Evolutionary conservation across 2,329 filamentous ascomycete genomes (phyloP).

Genomic region (Beauveria sp.): DNA sequence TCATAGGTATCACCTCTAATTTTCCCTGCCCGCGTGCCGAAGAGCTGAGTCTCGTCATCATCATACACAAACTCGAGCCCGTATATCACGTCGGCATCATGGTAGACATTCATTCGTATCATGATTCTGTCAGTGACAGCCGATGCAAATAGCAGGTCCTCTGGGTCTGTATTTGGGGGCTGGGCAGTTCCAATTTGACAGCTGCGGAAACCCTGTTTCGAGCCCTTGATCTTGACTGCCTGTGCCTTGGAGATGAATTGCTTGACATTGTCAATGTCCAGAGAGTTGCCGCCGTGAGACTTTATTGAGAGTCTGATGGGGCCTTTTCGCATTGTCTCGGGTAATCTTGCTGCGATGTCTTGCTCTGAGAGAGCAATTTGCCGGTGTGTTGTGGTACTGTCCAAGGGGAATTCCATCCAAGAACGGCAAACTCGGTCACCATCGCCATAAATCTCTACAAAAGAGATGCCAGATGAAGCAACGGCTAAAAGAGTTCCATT

Average conservation of each 20-base stretch:
- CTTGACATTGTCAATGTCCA: constrained; percentile 71
- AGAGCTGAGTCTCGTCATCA: constrained; percentile 73
- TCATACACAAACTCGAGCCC: constrained; percentile 93
- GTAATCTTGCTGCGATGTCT: constrained; percentile 63
- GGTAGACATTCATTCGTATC: constrained; percentile 66
- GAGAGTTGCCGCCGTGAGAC: constrained; percentile 65
- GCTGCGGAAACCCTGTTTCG: constrained; percentile 66
- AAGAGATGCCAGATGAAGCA: constrained; percentile 74
- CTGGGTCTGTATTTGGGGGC: constrained; percentile 60
- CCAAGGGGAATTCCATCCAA: constrained; percentile 73
- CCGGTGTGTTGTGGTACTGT: constrained; percentile 55
- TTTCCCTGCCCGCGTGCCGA: constrained; percentile 73
- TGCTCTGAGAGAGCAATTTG: constrained; percentile 69
- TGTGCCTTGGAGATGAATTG: constrained; percentile 64
- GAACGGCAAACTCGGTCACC: constrained; percentile 73
- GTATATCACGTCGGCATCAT: constrained; percentile 62
- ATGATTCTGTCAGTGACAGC: constrained; percentile 63
- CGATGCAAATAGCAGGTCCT: constrained; percentile 70
- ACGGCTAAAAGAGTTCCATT: constrained; percentile 68
- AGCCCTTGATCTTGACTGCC: constrained; percentile 63
- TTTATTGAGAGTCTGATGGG: constrained; percentile 67
- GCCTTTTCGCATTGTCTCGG: constrained; percentile 63
- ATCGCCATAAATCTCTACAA: constrained; percentile 73
- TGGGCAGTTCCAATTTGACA: constrained; percentile 65
- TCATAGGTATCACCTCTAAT: constrained; percentile 66